phyloP scores from a whole-genome alignment of 768 basidiomycete genomes.

The Dentipellis fragilis region DNA sequence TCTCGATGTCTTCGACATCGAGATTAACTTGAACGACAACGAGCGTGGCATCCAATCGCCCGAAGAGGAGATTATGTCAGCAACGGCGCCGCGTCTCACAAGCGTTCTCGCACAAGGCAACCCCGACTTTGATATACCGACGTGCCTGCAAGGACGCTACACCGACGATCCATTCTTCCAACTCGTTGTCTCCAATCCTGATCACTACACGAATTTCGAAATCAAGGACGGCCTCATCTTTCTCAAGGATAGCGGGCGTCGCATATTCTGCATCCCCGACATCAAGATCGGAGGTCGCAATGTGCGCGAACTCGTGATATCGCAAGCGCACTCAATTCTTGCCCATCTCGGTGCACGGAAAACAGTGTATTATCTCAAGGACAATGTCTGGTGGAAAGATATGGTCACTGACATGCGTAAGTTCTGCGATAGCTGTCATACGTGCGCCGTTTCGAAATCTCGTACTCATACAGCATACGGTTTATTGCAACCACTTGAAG shows the following conservation, averaged over 20 bases:
- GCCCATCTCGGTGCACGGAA: conserved; percentile 28
- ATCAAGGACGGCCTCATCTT: conserved; percentile 15
- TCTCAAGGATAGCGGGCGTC: conserved; percentile 1
- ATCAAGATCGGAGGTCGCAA: conserved; percentile 11
- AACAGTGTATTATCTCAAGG: conserved; percentile 22
- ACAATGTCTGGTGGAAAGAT: conserved; percentile 32
- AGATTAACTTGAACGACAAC: no score
- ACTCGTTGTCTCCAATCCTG: conserved; percentile 15
- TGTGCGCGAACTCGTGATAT: conserved; percentile 23
- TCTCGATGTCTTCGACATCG: no score
- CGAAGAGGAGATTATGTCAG: background rate
- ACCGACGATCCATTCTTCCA: conserved; percentile 22
- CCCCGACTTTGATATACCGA: conserved; percentile 8
- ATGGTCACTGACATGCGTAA: conserved; percentile 20
- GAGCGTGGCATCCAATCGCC: no score
- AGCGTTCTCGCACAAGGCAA: background rate
- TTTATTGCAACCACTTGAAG: conserved; percentile 16
- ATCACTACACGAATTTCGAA: conserved; percentile 19
- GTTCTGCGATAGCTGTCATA: conserved; percentile 19
- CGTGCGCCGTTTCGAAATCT: conserved; percentile 15
- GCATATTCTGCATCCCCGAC: conserved; percentile 22
- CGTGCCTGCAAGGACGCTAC: conserved; percentile 15
- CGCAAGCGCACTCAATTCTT: conserved; percentile 27
- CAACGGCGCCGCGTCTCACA: background rate
- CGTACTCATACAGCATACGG: conserved; percentile 16